phyloP scores from a whole-genome alignment of 139 green algal genomes.

The Choricystis sp. region DNA sequence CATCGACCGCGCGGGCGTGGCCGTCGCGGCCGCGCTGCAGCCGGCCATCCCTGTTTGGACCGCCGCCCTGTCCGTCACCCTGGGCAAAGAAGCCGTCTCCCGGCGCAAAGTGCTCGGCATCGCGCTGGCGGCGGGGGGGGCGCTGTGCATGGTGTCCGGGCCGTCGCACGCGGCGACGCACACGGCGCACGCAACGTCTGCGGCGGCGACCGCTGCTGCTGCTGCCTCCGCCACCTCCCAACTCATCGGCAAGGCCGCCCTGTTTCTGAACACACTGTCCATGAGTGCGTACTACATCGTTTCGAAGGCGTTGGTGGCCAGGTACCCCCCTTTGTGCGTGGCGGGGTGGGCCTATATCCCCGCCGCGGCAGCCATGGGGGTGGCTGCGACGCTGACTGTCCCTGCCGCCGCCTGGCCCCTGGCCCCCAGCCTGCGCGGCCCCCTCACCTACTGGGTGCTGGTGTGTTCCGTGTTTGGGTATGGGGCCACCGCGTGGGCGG shows the following conservation, averaged over 20 bases:
- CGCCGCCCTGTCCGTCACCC: constrained; percentile 26
- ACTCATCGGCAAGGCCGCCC: constrained; percentile 32
- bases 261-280: constrained; percentile 36
- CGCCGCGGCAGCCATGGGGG: constrained; percentile 18
- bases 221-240: constrained; percentile 4
- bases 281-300: constrained; percentile 35
- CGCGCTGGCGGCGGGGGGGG: constrained; percentile 25
- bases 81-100: constrained; percentile 22
- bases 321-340: constrained; percentile 17
- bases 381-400: constrained; percentile 15
- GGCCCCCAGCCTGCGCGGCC: constrained; percentile 12
- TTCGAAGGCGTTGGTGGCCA: constrained; percentile 22
- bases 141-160: constrained; percentile 34
- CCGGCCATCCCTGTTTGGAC: constrained; percentile 51
- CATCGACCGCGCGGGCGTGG: constrained; percentile 44
- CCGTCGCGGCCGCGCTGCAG: constrained; percentile 57
- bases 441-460: constrained; percentile 44
- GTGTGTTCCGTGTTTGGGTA: constrained; percentile 45
- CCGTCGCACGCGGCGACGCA: neutral
- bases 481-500: constrained; percentile 40
- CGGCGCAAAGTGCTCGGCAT: constrained; percentile 47
- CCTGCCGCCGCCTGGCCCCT: constrained; percentile 16
- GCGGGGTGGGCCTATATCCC: constrained; percentile 44
- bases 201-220: neutral
- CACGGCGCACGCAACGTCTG: neutral